Conservation (phyloP, 352 stramenopile species). For the Thraustochytrium striatum region DNA sequence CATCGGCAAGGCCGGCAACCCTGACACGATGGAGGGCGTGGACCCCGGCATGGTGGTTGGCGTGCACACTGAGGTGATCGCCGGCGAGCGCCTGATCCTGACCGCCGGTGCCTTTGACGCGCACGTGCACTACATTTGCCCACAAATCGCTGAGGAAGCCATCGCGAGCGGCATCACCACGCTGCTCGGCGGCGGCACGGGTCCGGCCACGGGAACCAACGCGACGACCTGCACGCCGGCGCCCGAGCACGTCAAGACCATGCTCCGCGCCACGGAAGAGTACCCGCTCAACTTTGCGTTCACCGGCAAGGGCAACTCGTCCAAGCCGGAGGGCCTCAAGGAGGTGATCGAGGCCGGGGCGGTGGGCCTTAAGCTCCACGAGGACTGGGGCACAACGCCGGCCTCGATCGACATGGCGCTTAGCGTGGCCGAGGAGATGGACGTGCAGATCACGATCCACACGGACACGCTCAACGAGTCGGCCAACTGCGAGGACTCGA, state of each 20-base stretch:
- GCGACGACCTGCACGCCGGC: constrained; percentile 94
- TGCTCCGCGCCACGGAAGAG: constrained; percentile 87
- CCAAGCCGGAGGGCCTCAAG: constrained; percentile 70
- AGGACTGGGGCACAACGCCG: constrained; percentile 95
- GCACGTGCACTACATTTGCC: constrained; percentile 96
- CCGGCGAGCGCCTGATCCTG: constrained; percentile 89
- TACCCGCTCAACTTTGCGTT: constrained; percentile 94
- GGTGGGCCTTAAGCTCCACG: constrained; percentile 92
- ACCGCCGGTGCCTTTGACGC: constrained; percentile 90
- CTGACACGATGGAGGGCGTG: constrained; percentile 89
- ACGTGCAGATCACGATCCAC: constrained; percentile 93
- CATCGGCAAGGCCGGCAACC: constrained; percentile 95
- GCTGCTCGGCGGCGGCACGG: constrained; percentile 79
- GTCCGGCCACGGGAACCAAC: constrained; percentile 83
- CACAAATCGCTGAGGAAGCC: constrained; percentile 86
- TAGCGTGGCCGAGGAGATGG: constrained; percentile 77
- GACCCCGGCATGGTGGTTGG: constrained; percentile 76
- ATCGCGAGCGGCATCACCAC: constrained; percentile 86
- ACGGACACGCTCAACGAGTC: constrained; percentile 96
- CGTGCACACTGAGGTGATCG: constrained; percentile 90
- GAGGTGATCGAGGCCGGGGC: constrained; percentile 83
- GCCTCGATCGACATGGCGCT: constrained; percentile 88
- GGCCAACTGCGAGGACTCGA: constrained; percentile 87
- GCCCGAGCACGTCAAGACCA: constrained; percentile 88
- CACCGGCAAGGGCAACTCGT: constrained; percentile 91